These are phyloP conservation scores for Plantago coronopus DNA, from an alignment of 305 asterid species.

Conservation along the genomic window DNA sequence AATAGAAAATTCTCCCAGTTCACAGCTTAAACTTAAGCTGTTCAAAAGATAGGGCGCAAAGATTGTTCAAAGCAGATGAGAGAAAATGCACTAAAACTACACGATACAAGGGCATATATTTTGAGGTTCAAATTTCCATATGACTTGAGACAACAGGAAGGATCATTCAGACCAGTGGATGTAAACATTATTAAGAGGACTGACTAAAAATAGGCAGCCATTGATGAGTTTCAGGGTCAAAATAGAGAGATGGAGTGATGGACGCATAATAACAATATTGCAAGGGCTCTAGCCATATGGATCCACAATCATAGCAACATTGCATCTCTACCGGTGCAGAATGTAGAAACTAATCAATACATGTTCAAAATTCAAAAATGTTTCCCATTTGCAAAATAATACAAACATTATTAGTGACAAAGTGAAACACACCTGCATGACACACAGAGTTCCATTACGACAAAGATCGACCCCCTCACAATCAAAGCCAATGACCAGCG, in stretches of 20 bases:
- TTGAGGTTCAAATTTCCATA: not conserved
- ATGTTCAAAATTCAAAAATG: not conserved
- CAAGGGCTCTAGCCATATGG: not conserved
- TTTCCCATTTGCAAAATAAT: not conserved
- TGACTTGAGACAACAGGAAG: conserved; percentile 1
- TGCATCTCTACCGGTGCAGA: not conserved
- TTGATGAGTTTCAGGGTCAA: conserved; percentile 1
- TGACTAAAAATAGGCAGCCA: conserved; percentile 7
- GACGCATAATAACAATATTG: no score
- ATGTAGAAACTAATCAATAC: not conserved
- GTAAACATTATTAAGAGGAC: not conserved
- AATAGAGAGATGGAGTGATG: not conserved
- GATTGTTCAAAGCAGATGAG: conserved; percentile 10
- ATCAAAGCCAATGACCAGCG: conserved; percentile 83
- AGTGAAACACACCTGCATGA: conserved; percentile 69
- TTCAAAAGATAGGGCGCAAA: not conserved
- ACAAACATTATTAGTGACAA: conserved; percentile 9
- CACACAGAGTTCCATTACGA: conserved; percentile 84
- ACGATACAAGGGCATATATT: conserved; percentile 3
- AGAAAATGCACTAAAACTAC: conserved; percentile 16
- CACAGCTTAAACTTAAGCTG: not conserved
- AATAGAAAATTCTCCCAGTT: not conserved
- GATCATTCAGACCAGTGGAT: not conserved
- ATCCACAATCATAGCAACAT: conserved; percentile 5
- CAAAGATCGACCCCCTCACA: conserved; percentile 99